Percentiles rank a stretch among this genome's conserved stretches.
Conservation (phyloP, 441 rosid genomes). For the Syzygium malaccense region DNA sequence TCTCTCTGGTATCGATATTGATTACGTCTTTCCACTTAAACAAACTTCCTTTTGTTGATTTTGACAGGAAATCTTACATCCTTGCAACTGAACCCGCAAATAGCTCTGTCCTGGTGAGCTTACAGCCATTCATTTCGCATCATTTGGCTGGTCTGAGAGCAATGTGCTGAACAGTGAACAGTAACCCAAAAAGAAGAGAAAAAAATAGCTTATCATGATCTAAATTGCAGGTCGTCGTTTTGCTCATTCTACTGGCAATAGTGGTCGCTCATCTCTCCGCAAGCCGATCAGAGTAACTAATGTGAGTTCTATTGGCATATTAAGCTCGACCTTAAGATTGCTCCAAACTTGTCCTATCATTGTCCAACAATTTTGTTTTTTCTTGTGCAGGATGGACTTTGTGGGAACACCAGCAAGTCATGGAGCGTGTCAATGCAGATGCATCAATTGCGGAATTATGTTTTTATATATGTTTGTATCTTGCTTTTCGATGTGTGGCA, state of each 20-base stretch:
- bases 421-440: background rate
- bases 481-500: background rate
- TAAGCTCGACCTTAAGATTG: background rate
- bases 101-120: background rate
- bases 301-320: background rate
- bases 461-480: background rate
- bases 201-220: background rate
- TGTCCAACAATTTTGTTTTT: background rate
- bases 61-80: background rate
- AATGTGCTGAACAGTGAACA: background rate
- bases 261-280: background rate
- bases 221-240: background rate
- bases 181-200: background rate
- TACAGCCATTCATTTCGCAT: background rate
- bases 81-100: background rate
- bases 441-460: background rate
- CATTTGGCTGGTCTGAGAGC: background rate
- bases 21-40: background rate
- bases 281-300: background rate
- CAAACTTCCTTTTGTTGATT: background rate
- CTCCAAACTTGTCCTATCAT: background rate
- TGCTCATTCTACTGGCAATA: background rate
- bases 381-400: background rate
- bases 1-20: background rate
- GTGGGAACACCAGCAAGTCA: background rate